Base-by-base conservation (phyloP, 805 yeast species). In the Teunomyces gatunensis region DNA sequence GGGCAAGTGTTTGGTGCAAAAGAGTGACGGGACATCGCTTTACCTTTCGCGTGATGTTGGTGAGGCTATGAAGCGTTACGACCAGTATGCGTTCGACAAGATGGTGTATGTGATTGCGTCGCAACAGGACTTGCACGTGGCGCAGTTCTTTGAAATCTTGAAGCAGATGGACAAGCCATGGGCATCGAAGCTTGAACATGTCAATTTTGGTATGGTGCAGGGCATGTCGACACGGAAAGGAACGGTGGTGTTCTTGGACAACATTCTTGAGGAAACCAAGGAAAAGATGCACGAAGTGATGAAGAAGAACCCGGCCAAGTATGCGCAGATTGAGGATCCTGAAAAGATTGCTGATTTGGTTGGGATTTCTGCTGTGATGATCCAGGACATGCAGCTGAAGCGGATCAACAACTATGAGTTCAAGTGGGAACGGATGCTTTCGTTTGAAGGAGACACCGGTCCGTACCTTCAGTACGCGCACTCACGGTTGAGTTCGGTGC, bases 221-320 rank as follows among this genome's bases (percentile, higher is more conserved):
- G 99, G 99, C 59, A 94, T 94, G 99, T 87, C 96, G 23, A 94
- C 99, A 49, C 85, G 99, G 76, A 88, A 84, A 71, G 99, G 99
- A 57, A 94, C 96, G 30, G 99, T 94, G 53, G 98, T 94, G n/a
- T 94, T 94, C 79, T 79, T 94, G 61, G 97, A 94, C 69, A 86
- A 82, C 61, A 94, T 94, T 58, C 77, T 94, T 58, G 94, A 92
- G 71, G 96, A 89, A 69, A 90, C 97, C 50, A 87, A 87, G 72
- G 89, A 87, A 47, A 81, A 88, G 61, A 94, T 94, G 96, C 96
- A 90, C 64, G 94, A 89, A 58, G 97, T 94, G 47, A 94, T 94
- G 98, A 83, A 85, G 72, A 84, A 84, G 73, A 94, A 92, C 69
- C 89, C 85, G 67, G 84, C 77, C 56, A 94, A 94, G 71, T 94